Conservation (phyloP, 1,139 yeast genomes). For the Wickerhamomyces sp. region DNA sequence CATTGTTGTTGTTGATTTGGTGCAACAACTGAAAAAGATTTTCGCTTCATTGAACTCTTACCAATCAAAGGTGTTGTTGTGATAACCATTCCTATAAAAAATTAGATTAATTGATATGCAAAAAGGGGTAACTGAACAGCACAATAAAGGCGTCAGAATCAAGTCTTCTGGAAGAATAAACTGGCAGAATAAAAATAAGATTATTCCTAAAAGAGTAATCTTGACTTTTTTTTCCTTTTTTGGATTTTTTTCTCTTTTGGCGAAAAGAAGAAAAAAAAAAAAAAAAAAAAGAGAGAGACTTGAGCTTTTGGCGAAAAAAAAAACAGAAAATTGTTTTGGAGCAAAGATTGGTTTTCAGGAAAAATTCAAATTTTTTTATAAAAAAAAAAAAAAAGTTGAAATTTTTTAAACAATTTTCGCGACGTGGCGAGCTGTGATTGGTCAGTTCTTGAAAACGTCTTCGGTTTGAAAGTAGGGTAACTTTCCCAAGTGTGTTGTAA, state of each 20-base stretch:
- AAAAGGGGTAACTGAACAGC: slow-evolving; percentile 27
- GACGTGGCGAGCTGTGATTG: slow-evolving; percentile 1
- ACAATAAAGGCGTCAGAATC: slow-evolving; percentile 34
- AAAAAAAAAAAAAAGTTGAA: slow-evolving; percentile 3
- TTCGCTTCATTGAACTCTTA: slow-evolving; percentile 13
- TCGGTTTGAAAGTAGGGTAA: too few relatives aligned
- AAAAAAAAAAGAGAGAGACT: too few relatives aligned
- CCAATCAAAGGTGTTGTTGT: slow-evolving; percentile 4
- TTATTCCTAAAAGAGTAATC: too few relatives aligned
- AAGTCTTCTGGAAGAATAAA: not conserved
- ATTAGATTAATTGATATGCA: slow-evolving; percentile 14
- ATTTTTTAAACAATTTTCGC: slow-evolving; percentile 1
- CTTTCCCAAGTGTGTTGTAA: too few relatives aligned
- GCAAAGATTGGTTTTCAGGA: too few relatives aligned
- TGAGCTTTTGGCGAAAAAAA: slow-evolving; percentile 1
- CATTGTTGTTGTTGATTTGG: slow-evolving; percentile 1
- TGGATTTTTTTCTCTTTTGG: not conserved
- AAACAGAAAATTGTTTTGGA: not conserved
- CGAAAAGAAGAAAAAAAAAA: too few relatives aligned
- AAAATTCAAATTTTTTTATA: slow-evolving; percentile 2
- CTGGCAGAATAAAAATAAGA: too few relatives aligned
- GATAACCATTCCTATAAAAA: slow-evolving; percentile 12
- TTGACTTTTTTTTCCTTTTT: not conserved
- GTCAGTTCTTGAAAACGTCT: not conserved
- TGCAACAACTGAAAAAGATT: slow-evolving; percentile 9